phyloP scores from a whole-genome alignment of 768 basidiomycete species.

The Phlebiopsis gigantea region DNA sequence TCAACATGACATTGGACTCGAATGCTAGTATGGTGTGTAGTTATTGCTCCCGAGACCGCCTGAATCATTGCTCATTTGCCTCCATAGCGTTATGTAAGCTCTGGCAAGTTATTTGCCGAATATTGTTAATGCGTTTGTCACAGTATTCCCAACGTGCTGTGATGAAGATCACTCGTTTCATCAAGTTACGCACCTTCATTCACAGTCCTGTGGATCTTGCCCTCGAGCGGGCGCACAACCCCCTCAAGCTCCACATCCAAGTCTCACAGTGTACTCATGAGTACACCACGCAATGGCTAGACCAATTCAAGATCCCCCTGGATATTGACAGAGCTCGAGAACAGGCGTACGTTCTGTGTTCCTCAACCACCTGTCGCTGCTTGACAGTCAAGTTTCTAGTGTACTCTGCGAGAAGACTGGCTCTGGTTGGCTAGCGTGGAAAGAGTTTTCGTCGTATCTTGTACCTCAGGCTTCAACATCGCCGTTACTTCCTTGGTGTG shows the following conservation, averaged over 20 bases:
- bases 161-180: conserved; percentile 70
- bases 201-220: conserved; percentile 51
- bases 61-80: neutral
- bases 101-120: too few species aligned
- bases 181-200: conserved; percentile 78
- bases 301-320: conserved; percentile 48
- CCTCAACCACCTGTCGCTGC: neutral
- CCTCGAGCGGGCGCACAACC: conserved; percentile 59
- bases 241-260: conserved; percentile 48
- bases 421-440: conserved; percentile 75
- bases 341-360: conserved; percentile 39
- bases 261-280: conserved; percentile 42
- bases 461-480: conserved; percentile 43
- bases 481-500: conserved; percentile 58
- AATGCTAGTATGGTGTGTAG: conserved; percentile 55
- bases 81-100: conserved; percentile 18
- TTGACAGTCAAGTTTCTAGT: too few species aligned
- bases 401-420: conserved; percentile 1
- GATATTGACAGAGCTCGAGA: conserved; percentile 28
- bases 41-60: neutral
- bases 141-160: conserved; percentile 71
- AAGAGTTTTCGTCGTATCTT: conserved; percentile 38
- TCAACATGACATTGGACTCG: conserved; percentile 55
- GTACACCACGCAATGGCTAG: conserved; percentile 52
- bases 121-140: neutral